Evolutionary conservation across 2,329 filamentous ascomycete genomes (phyloP).

Genomic region (Moelleriella libera): DNA sequence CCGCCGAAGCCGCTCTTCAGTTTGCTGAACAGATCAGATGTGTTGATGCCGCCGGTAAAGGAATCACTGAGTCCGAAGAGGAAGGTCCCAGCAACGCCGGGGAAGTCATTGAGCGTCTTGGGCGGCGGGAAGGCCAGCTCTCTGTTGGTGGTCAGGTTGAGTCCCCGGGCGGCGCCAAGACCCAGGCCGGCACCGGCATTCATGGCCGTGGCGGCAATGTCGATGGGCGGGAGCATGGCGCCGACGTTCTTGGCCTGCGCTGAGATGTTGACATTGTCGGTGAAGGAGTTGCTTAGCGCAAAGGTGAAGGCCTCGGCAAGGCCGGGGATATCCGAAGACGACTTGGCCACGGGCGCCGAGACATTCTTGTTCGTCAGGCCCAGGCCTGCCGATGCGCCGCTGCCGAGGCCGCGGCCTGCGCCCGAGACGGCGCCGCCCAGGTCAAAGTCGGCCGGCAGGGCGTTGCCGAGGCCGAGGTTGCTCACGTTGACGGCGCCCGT

Average conservation of each 20-base stretch:
- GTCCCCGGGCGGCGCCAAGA: conserved; percentile 7
- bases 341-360: background rate
- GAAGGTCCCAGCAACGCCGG: conserved; percentile 8
- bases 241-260: conserved; percentile 2
- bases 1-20: background rate
- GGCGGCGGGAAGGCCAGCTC: conserved; percentile 1
- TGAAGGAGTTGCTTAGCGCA: conserved; percentile 6
- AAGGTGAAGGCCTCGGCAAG: conserved; percentile 6
- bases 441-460: conserved; percentile 1
- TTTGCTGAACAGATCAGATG: conserved; percentile 2
- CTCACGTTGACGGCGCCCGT: conserved; percentile 1
- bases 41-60: conserved; percentile 8
- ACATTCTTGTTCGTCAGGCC: conserved; percentile 3
- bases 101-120: conserved; percentile 4
- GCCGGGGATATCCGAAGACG: conserved; percentile 1
- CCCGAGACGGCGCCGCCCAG: conserved; percentile 4
- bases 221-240: conserved; percentile 1
- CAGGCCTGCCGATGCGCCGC: conserved; percentile 6
- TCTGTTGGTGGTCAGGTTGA: conserved; percentile 6
- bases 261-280: conserved; percentile 6
- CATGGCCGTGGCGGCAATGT: conserved; percentile 6
- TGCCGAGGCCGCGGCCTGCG: conserved; percentile 6
- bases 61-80: conserved; percentile 10
- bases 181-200: conserved; percentile 8
- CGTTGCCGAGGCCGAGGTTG: background rate